A percentile compares a stretch with the other conserved stretches of the same genome.
phyloP scores from a whole-genome alignment of 176 grass and related monocot species.

The Rhynchospora tenuis region DNA sequence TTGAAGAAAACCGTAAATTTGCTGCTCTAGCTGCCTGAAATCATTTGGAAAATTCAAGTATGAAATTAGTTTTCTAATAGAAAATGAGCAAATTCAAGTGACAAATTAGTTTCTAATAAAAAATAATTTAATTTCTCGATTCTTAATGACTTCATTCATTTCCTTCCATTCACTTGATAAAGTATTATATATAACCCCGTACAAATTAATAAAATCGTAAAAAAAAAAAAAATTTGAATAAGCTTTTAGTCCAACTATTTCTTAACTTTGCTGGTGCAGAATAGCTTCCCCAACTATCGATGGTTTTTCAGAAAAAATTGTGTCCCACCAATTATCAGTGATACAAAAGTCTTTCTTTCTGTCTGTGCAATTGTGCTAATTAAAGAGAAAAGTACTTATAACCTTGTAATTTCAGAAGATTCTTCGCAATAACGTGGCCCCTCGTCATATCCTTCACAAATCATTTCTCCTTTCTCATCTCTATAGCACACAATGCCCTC shows the following conservation, averaged over 20 bases:
- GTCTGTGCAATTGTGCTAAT: not conserved
- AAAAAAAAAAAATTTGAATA: not conserved
- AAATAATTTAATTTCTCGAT: not conserved
- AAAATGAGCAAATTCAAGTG: not conserved
- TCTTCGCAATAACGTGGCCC: conserved; percentile 36
- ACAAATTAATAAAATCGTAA: not conserved
- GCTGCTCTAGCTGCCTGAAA: conserved; percentile 14
- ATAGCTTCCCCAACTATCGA: not conserved
- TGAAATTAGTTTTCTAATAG: not conserved
- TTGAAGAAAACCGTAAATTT: conserved; percentile 30
- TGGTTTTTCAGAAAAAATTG: too few species aligned
- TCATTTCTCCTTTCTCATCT: conserved; percentile 65
- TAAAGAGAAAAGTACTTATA: not conserved
- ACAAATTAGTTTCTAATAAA: not conserved
- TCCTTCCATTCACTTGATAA: not conserved
- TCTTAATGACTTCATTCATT: not conserved
- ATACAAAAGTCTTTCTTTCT: too few species aligned
- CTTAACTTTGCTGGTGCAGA: not conserved
- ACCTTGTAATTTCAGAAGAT: conserved; percentile 12
- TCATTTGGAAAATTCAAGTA: not conserved
- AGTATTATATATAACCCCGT: not conserved
- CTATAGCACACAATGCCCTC: conserved; percentile 77
- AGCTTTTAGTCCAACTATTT: not conserved
- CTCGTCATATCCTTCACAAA: conserved; percentile 91
- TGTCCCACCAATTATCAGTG: too few species aligned